Conservation (phyloP, 2,329 filamentous ascomycete species). For the Rasamsonia emersonii region DNA sequence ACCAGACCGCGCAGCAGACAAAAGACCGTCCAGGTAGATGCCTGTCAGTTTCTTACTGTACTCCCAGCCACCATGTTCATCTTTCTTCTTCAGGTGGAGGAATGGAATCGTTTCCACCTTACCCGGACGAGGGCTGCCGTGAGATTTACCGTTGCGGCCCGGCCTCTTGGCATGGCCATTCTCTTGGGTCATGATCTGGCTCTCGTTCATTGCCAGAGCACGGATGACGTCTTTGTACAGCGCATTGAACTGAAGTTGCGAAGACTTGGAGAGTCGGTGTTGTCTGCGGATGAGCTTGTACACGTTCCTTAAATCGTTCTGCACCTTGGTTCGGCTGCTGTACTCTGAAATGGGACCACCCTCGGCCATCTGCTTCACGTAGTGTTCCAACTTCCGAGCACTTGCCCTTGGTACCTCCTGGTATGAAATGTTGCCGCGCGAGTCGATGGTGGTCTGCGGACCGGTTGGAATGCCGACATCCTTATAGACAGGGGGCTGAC, state of each 20-base stretch:
- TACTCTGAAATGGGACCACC: slow-evolving; percentile 98
- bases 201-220: slow-evolving; percentile 94
- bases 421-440: slow-evolving; percentile 86
- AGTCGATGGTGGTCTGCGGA: slow-evolving; percentile 84
- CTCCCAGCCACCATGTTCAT: slow-evolving; percentile 92
- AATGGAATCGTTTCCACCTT: slow-evolving; percentile 98
- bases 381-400: slow-evolving; percentile 95
- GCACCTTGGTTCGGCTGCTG: slow-evolving; percentile 94
- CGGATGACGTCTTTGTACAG: slow-evolving; percentile 91
- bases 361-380: slow-evolving; percentile 96
- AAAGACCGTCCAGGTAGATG: slow-evolving; percentile 82
- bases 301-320: slow-evolving; percentile 87
- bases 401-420: slow-evolving; percentile 77
- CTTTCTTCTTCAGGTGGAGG: slow-evolving; percentile 94
- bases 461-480: slow-evolving; percentile 89
- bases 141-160: slow-evolving; percentile 42
- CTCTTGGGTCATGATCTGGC: slow-evolving; percentile 87
- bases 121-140: slow-evolving; percentile 58
- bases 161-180: slow-evolving; percentile 55
- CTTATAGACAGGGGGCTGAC: slow-evolving; percentile 82
- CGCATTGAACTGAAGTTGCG: slow-evolving; percentile 91
- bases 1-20: slow-evolving; percentile 77
- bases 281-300: slow-evolving; percentile 99
- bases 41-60: slow-evolving; percentile 99
- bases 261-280: slow-evolving; percentile 93